Evolutionary conservation across 2,329 filamentous ascomycete species (phyloP).

Genomic region (Talaromyces sp.): DNA sequence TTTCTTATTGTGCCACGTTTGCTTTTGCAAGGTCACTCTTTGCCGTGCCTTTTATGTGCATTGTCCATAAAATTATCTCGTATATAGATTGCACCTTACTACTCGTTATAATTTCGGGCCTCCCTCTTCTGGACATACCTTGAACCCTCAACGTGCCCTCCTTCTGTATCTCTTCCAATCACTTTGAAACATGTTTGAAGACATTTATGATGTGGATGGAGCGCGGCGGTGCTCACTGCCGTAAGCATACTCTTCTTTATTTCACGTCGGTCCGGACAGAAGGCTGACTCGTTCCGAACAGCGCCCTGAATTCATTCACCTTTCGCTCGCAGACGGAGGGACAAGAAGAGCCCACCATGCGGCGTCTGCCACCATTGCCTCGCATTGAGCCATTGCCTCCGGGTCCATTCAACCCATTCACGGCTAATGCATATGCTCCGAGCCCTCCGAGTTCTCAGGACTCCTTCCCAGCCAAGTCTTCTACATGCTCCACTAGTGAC

Average conservation of each 20-base stretch:
- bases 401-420: constrained; percentile 33
- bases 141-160: not conserved
- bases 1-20: constrained; percentile 4
- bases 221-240: constrained; percentile 30
- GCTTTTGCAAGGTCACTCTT: constrained; percentile 2
- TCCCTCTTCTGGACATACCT: constrained; percentile 1
- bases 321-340: constrained; percentile 14
- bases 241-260: constrained; percentile 19
- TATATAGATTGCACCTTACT: not conserved
- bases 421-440: constrained; percentile 22
- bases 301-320: constrained; percentile 20
- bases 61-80: constrained; percentile 1
- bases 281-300: constrained; percentile 5
- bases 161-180: not conserved
- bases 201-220: constrained; percentile 24
- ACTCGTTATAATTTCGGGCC: not conserved
- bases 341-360: constrained; percentile 27
- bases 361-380: constrained; percentile 32
- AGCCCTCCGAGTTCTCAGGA: constrained; percentile 31
- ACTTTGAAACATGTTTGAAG: constrained; percentile 23
- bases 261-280: constrained; percentile 1
- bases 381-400: constrained; percentile 32
- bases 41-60: not conserved
- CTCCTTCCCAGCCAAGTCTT: constrained; percentile 28
- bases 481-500: constrained; percentile 18